Evolutionary conservation across 495 filamentous ascomycete genomes (phyloP).

Genomic region (Beverwykella pulmonaria): DNA sequence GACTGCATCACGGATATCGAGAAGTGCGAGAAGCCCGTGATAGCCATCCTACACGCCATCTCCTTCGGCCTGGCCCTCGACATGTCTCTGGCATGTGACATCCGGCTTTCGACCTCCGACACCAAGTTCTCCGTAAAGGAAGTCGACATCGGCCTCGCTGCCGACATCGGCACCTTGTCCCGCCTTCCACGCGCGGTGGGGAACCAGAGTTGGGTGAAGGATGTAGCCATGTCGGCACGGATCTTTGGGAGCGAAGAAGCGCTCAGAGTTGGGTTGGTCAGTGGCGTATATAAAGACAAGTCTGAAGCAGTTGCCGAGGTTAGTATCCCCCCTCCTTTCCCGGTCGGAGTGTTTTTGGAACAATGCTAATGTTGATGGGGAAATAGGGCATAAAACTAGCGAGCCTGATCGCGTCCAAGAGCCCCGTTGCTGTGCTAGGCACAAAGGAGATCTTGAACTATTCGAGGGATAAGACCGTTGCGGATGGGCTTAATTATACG

Average conservation of each 20-base stretch:
- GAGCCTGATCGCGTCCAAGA: slow-evolving; percentile 72
- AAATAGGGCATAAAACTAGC: slow-evolving; percentile 64
- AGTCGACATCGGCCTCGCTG: slow-evolving; percentile 92
- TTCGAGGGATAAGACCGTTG: slow-evolving; percentile 73
- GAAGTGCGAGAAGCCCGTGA: slow-evolving; percentile 89
- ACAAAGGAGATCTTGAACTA: slow-evolving; percentile 94
- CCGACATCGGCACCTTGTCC: slow-evolving; percentile 86
- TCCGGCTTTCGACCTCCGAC: slow-evolving; percentile 69
- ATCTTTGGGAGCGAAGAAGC: slow-evolving; percentile 81
- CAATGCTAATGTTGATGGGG: not conserved
- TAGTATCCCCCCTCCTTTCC: not conserved
- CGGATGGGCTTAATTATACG: slow-evolving; percentile 82
- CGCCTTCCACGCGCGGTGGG: slow-evolving; percentile 85
- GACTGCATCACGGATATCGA: slow-evolving; percentile 74
- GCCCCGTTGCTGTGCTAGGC: slow-evolving; percentile 86
- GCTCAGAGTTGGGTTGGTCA: slow-evolving; percentile 79
- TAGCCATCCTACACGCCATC: slow-evolving; percentile 81
- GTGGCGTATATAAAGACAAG: slow-evolving; percentile 61
- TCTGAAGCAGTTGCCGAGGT: slow-evolving; percentile 24
- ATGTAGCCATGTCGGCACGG: slow-evolving; percentile 78
- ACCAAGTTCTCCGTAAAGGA: slow-evolving; percentile 83
- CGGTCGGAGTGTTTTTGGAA: not conserved
- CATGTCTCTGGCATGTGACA: slow-evolving; percentile 73
- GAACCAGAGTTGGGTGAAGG: slow-evolving; percentile 83
- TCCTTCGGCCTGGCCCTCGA: slow-evolving; percentile 84